Conservation (phyloP, 2,329 filamentous ascomycete genomes). For the Hypoxylon sp. region DNA sequence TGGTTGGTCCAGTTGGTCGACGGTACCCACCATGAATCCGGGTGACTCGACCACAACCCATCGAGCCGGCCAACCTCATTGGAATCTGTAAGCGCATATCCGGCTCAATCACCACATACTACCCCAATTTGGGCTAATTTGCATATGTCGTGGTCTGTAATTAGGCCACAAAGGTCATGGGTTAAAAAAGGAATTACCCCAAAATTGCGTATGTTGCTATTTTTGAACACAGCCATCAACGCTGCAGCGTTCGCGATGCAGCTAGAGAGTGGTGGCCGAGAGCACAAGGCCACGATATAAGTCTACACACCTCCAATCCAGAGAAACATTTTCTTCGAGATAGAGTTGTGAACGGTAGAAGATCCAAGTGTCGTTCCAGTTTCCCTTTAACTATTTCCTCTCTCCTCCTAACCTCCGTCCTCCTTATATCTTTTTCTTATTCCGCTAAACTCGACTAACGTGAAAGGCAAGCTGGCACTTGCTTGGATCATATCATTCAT, state of each 20-base stretch:
- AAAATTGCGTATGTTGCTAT: slow-evolving; percentile 57
- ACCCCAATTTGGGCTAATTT: slow-evolving; percentile 53
- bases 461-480: slow-evolving; percentile 73
- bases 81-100: slow-evolving; percentile 64
- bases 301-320: slow-evolving; percentile 65
- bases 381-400: slow-evolving; percentile 58
- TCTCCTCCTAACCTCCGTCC: slow-evolving; percentile 57
- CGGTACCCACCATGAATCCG: slow-evolving; percentile 48
- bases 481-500: slow-evolving; percentile 69
- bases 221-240: slow-evolving; percentile 60
- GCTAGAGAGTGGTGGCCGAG: slow-evolving; percentile 56
- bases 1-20: slow-evolving; percentile 52
- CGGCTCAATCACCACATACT: slow-evolving; percentile 50
- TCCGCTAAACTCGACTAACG: slow-evolving; percentile 52
- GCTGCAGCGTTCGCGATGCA: slow-evolving; percentile 52
- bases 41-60: slow-evolving; percentile 51
- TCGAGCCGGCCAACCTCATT: slow-evolving; percentile 59
- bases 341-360: slow-evolving; percentile 60
- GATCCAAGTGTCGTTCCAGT: slow-evolving; percentile 68
- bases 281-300: slow-evolving; percentile 70
- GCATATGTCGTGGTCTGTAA: slow-evolving; percentile 54
- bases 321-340: slow-evolving; percentile 59
- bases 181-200: slow-evolving; percentile 61
- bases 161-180: slow-evolving; percentile 54
- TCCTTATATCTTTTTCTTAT: slow-evolving; percentile 54